Evolutionary conservation across 1,139 yeast genomes (phyloP), one percentile per base, ranked within the genome.

Genomic region (Geotrichum candidum): DNA sequence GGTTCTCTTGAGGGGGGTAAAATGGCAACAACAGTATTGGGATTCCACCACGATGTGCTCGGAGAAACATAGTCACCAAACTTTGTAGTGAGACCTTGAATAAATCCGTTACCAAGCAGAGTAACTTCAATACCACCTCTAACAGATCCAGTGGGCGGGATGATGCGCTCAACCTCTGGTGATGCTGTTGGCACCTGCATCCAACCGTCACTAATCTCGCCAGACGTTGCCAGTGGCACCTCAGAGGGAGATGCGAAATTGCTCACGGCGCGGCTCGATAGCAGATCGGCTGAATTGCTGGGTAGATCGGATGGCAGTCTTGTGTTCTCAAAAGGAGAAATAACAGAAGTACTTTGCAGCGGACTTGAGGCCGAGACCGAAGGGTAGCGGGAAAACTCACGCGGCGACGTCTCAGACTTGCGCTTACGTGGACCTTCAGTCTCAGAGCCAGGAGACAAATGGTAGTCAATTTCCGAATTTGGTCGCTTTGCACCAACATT

Each of bases 121-220:
- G 97, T 92, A 13, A 91, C 89, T 72, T 91, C 98, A 59, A 90
- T 87, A 54, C 97, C 97, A 67, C 98, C 97, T 69, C 96, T 82
- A 31, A 90, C 82, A 9, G 97, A 96, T 5, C 98, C 98, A 71
- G 88, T 94, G 0, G 94, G 87, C 0, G 98, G 98, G 62, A 91
- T 90, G 10, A 91, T 86, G 67, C 94, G 82, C 73, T 89, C 90
- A 64, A 90, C 86, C 0, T 82, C 76, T 1, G 94, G 92, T 27
- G 77, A 52, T n/a, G 50, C 27, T n/a, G 31, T 46, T 13, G 23
- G 18, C 2, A 46, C 15, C 18, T 18, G 29, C 13, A 10, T 11
- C 57, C 57, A 55, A 25, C 45, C 11, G 3, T 55, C 57, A 31
- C 41, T 46, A 5, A 55, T 27, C 18, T 38, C 57, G 45, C 11